These are phyloP conservation scores for Artemisia tridentata DNA, from an alignment of 129 eudicot genomes.

Conservation along the genomic window DNA sequence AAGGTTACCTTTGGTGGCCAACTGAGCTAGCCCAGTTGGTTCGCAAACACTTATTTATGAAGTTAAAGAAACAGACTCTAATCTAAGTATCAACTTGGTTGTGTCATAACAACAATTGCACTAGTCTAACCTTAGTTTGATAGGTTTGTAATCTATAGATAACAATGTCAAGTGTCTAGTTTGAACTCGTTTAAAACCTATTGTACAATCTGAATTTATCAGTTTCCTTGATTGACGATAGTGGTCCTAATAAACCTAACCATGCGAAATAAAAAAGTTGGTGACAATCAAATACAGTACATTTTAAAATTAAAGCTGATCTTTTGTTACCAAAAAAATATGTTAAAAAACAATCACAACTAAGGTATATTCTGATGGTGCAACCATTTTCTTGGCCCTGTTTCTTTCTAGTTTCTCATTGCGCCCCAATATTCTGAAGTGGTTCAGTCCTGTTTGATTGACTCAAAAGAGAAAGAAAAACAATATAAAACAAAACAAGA, in stretches of 20 bases:
- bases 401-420: constrained; percentile 27
- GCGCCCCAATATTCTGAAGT: constrained; percentile 21
- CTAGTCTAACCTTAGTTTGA: no score
- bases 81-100: no score
- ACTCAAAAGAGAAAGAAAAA: constrained; percentile 25
- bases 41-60: no score
- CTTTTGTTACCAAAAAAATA: not conserved
- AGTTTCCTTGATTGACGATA: constrained; percentile 1
- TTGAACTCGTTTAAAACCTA: not conserved
- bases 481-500: not conserved
- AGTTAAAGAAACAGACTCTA: no score
- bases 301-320: no score
- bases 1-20: no score
- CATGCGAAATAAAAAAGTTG: constrained; percentile 15
- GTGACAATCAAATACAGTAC: constrained; percentile 7
- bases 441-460: constrained; percentile 19
- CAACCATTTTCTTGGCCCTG: constrained; percentile 22
- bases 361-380: constrained; percentile 33
- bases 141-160: not conserved
- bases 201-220: not conserved
- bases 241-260: constrained; percentile 16
- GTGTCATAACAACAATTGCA: no score
- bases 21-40: no score
- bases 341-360: constrained; percentile 22
- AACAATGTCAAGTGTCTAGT: not conserved